Evolutionary conservation across 345 rosid genomes (phyloP), one percentile per base, ranked within the genome.

Genomic region (Eucalyptus paniculata): DNA sequence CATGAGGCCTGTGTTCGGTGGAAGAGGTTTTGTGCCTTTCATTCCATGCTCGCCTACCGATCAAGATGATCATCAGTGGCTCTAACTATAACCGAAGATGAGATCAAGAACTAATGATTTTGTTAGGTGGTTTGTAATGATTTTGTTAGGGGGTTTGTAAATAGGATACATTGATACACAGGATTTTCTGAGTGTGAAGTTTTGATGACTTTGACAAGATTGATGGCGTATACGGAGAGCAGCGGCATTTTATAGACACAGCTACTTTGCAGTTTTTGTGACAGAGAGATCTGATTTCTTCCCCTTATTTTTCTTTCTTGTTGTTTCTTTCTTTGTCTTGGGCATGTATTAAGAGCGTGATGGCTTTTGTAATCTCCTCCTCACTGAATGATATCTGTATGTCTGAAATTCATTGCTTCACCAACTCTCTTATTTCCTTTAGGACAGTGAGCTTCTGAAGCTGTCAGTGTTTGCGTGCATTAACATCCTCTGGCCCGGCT

Each of bases 1-100:
- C 91, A 93, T 92, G 95, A 47, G 95, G 83, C 94, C 94, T 40
- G 92, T 92, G 88, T 93, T 92, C 50, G 94, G 95, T 1, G 94
- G 95, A 26, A 56, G 93, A 40, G 95, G 95, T 17, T 93, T 93
- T 60, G 90, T 89, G 40, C 93, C 94, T 58, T 91, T 92, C 53
- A 86, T 90, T 45, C 94, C 93, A 32, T 54, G 88, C 89, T 93
- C 95, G 8, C 94, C 94, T 2, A 88, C 94, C 7, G 87, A 83
- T 53, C 90, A 91, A 34, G 80, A 80, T 19, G 89, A 69, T 50
- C 60, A 88, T 49, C 89, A 83, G 50, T 82, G 89, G 91, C 88
- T 85, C 77, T 90, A 86, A 88, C 56, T 3, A 34, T 62, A 51
- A 26, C 16, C 16, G 16, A 40, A 77, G 83, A 40, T 4, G 15